Evolutionary conservation across 306 rosid genomes (phyloP).

Genomic region (Cajanus cajan): DNA sequence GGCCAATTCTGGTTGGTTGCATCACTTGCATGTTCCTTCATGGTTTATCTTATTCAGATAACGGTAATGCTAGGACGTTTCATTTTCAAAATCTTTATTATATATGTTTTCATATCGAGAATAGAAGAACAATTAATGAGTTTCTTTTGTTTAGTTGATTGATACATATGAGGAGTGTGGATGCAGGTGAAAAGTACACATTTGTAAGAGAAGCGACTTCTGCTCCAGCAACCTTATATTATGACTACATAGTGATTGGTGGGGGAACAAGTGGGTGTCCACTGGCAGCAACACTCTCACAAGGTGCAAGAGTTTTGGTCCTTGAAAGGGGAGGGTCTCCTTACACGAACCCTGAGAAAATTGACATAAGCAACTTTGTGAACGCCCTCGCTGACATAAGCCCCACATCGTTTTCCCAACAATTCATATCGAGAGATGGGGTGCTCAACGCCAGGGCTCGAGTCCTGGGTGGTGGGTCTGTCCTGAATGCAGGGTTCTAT

Average conservation of each 20-base stretch:
- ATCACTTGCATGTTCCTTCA: slow-evolving; percentile 39
- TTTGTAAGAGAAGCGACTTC: slow-evolving; percentile 58
- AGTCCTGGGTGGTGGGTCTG: slow-evolving; percentile 66
- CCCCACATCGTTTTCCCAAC: slow-evolving; percentile 61
- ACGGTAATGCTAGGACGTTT: slow-evolving; percentile 23
- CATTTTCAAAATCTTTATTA: neutral
- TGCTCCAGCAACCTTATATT: slow-evolving; percentile 43
- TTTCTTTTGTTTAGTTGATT: neutral
- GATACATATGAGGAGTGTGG: neutral
- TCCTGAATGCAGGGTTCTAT: slow-evolving; percentile 73
- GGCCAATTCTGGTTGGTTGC: slow-evolving; percentile 35
- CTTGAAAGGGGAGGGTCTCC: slow-evolving; percentile 86
- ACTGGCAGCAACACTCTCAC: slow-evolving; percentile 73
- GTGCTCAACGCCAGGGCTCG: slow-evolving; percentile 55
- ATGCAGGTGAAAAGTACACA: slow-evolving; percentile 43
- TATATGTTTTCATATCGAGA: neutral
- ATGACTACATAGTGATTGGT: slow-evolving; percentile 72
- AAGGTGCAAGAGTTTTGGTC: slow-evolving; percentile 52
- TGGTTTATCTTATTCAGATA: slow-evolving; percentile 38
- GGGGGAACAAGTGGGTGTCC: slow-evolving; percentile 93
- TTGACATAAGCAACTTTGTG: slow-evolving; percentile 41
- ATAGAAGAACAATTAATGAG: neutral
- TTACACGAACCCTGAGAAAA: slow-evolving; percentile 45
- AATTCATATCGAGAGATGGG: slow-evolving; percentile 61
- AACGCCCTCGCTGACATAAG: slow-evolving; percentile 43